Conservation (phyloP, 345 rosid genomes). For the Pistacia atlantica region DNA sequence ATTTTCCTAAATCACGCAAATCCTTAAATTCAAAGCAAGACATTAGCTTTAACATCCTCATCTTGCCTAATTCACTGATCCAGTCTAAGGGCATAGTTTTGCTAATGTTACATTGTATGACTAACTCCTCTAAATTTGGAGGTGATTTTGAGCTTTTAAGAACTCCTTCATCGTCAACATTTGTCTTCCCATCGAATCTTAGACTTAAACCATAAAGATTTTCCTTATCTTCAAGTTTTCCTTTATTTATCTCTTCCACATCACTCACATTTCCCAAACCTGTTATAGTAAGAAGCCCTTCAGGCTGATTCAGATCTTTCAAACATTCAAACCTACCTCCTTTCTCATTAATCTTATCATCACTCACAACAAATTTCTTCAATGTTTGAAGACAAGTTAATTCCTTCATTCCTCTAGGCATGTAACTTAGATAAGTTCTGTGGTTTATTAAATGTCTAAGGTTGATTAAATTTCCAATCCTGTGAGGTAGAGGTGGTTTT, state of each 20-base stretch:
- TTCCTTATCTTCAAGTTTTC: background rate
- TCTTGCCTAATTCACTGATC: background rate
- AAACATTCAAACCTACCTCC: background rate
- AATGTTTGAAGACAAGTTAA: constrained; percentile 18
- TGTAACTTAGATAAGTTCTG: background rate
- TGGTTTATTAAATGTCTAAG: constrained; percentile 4
- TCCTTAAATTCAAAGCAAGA: too few species aligned
- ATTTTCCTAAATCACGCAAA: too few species aligned
- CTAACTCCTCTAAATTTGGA: constrained; percentile 1
- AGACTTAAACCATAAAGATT: too few species aligned
- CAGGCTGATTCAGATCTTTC: constrained; percentile 5
- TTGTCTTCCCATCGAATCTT: too few species aligned
- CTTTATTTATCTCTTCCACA: constrained; percentile 8
- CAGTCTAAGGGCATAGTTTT: background rate
- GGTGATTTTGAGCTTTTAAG: constrained; percentile 12
- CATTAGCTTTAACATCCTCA: too few species aligned
- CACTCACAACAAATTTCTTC: background rate
- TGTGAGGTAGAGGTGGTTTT: too few species aligned
- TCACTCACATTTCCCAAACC: background rate
- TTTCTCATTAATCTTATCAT: background rate
- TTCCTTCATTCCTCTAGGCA: constrained; percentile 21
- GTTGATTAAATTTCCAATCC: background rate
- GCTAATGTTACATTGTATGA: background rate
- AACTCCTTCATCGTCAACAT: background rate
- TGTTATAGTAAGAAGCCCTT: background rate